Evolutionary conservation across 441 rosid genomes (phyloP).

Genomic region (Monsonia emarginata): DNA sequence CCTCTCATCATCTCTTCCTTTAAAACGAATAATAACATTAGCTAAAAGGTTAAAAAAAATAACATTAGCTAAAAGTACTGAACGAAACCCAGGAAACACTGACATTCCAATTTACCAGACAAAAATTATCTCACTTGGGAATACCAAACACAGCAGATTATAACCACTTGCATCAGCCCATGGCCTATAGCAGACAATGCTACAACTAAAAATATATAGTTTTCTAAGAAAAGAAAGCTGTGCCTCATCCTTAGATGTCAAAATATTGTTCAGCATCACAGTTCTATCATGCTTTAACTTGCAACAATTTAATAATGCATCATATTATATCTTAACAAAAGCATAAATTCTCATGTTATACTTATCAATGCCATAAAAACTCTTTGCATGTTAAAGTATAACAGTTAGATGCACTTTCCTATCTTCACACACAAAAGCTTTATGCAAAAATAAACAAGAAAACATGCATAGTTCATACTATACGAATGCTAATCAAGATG

Average conservation of each 20-base stretch:
- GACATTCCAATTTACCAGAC: constrained; percentile 1
- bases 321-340: not conserved
- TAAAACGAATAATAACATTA: constrained; percentile 18
- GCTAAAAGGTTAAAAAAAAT: constrained; percentile 3
- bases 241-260: not conserved
- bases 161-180: not conserved
- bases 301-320: not conserved
- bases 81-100: not conserved
- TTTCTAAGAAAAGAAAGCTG: not conserved
- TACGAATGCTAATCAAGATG: not conserved
- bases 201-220: no score
- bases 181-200: not conserved
- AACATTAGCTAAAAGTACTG: not conserved
- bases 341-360: not conserved
- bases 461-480: not conserved
- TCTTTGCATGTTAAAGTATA: not conserved
- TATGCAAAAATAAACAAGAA: no score
- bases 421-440: no score
- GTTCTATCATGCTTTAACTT: not conserved
- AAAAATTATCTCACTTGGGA: not conserved
- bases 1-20: constrained; percentile 98
- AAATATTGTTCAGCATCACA: not conserved
- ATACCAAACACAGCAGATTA: not conserved
- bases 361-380: not conserved
- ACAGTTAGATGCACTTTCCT: no score